Percentiles rank a stretch among this genome's conserved stretches.
These are phyloP conservation scores for Oxyria digyna DNA, from an alignment of 148 eudicot species.

Conservation along the genomic window DNA sequence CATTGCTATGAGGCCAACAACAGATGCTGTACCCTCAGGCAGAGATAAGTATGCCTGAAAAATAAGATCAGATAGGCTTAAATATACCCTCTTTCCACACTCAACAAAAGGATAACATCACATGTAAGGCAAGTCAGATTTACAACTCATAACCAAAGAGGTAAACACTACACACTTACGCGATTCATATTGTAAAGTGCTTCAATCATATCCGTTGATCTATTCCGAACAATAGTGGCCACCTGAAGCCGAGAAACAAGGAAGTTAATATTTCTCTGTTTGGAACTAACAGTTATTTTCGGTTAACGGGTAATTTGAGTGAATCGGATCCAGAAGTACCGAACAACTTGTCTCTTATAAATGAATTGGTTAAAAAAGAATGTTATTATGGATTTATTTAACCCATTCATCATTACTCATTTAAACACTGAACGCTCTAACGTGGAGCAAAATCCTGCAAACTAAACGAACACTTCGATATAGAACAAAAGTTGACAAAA, in stretches of 20 bases:
- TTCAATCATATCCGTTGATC: constrained; percentile 55
- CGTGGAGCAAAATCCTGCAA: not conserved
- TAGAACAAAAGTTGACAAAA: not conserved
- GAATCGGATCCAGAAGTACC: not conserved
- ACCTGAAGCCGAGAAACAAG: constrained; percentile 28
- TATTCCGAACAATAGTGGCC: constrained; percentile 27
- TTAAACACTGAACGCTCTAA: not conserved
- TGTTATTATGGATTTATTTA: not conserved
- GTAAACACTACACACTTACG: constrained; percentile 20
- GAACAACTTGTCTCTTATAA: not conserved
- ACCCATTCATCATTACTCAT: not conserved
- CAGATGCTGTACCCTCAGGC: constrained; percentile 38
- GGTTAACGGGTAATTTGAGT: not conserved
- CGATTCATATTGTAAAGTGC: constrained; percentile 52
- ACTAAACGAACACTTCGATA: not conserved
- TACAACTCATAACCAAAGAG: not conserved
- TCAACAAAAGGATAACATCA: not conserved
- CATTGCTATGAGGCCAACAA: constrained; percentile 37
- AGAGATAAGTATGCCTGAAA: constrained; percentile 33
- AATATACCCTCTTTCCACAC: not conserved
- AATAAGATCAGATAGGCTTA: constrained; percentile 3
- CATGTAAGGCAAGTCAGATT: not conserved
- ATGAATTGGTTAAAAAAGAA: too few species aligned
- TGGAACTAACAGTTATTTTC: not conserved
- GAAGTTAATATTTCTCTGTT: not conserved